Percentiles rank a stretch among this genome's conserved stretches.
phyloP scores from a whole-genome alignment of 768 basidiomycete genomes.

The Rubroboletus satanas region DNA sequence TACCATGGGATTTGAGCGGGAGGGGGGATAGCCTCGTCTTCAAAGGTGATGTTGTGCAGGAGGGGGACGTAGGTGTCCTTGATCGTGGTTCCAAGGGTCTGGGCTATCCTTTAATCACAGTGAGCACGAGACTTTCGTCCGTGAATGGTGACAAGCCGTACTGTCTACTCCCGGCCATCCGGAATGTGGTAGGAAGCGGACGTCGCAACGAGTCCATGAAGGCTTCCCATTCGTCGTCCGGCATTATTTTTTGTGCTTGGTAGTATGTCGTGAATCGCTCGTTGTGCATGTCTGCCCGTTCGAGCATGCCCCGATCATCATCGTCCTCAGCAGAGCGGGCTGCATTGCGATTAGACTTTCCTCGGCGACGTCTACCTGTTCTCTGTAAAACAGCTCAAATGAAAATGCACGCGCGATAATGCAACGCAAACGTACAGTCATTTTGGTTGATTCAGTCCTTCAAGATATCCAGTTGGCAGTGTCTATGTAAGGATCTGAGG shows the following conservation, averaged over 20 bases:
- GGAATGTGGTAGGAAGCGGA: slow-evolving; percentile 90
- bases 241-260: slow-evolving; percentile 69
- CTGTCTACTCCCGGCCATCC: slow-evolving; percentile 87
- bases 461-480: background rate
- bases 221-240: slow-evolving; percentile 73
- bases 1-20: slow-evolving; percentile 87
- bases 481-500: background rate
- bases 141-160: slow-evolving; percentile 32
- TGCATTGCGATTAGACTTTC: slow-evolving; percentile 12
- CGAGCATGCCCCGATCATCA: slow-evolving; percentile 47
- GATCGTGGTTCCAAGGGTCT: slow-evolving; percentile 77
- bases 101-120: slow-evolving; percentile 47
- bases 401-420: background rate
- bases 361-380: slow-evolving; percentile 17
- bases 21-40: slow-evolving; percentile 70
- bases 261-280: slow-evolving; percentile 67
- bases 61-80: slow-evolving; percentile 73
- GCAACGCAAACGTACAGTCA: slow-evolving; percentile 15
- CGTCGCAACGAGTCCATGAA: slow-evolving; percentile 63
- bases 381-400: slow-evolving; percentile 1
- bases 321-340: slow-evolving; percentile 24
- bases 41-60: slow-evolving; percentile 68
- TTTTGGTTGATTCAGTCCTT: background rate
- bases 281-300: slow-evolving; percentile 66
- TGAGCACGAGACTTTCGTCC: background rate